Evolutionary conservation across 352 stramenopile species (phyloP).

Genomic region (Phytophthora colocasiae): DNA sequence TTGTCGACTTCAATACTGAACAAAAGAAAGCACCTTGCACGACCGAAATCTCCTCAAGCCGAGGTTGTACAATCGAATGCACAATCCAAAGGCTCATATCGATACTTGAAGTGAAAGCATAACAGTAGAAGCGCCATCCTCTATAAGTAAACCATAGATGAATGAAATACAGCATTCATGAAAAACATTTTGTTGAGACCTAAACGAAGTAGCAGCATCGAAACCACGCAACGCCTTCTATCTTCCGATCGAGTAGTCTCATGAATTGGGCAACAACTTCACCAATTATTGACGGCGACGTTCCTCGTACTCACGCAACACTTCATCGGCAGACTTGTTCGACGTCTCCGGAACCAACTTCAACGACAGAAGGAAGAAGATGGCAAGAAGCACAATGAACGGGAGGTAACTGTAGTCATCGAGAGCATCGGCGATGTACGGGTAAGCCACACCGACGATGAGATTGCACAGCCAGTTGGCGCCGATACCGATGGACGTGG

Average conservation of each 20-base stretch:
- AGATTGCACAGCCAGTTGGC: conserved; percentile 62
- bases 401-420: conserved; percentile 51
- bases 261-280: neutral
- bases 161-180: too few species aligned
- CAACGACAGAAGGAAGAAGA: conserved; percentile 50
- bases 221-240: too few species aligned
- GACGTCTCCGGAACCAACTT: conserved; percentile 59
- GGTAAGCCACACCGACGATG: conserved; percentile 57
- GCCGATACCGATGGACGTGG: conserved; percentile 47
- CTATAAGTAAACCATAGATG: too few species aligned
- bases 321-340: conserved; percentile 60
- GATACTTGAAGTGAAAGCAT: too few species aligned
- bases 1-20: too few species aligned
- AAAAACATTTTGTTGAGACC: too few species aligned
- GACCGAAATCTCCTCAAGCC: too few species aligned
- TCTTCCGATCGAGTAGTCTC: neutral
- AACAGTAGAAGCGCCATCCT: too few species aligned
- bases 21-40: too few species aligned
- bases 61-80: too few species aligned
- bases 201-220: too few species aligned
- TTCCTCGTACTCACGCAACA: conserved; percentile 46
- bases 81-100: too few species aligned
- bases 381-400: conserved; percentile 52
- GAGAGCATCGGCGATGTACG: conserved; percentile 50
- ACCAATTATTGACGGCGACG: conserved; percentile 16